Percentiles rank a stretch among this genome's conserved stretches.
These are phyloP conservation scores for Quercus wislizeni DNA, from an alignment of 306 rosid species.

Conservation along the genomic window DNA sequence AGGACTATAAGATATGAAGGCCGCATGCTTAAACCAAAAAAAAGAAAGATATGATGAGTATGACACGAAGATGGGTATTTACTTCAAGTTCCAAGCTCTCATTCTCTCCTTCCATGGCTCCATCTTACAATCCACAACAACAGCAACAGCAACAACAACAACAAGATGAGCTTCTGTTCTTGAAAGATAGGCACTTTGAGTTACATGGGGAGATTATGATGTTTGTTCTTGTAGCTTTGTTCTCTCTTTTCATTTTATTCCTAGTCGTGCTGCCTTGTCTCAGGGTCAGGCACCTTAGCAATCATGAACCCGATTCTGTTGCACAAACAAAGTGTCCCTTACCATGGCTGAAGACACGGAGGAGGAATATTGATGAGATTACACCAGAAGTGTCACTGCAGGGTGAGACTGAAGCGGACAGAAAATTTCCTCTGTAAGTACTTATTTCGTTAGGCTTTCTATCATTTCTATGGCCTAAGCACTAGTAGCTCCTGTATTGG, in stretches of 20 bases:
- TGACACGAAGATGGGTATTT: not conserved
- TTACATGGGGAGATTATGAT: slow-evolving; percentile 51
- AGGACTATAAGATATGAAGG: not conserved
- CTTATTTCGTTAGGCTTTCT: not conserved
- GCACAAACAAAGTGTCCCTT: not conserved
- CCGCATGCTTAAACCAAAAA: not conserved
- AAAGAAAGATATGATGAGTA: not conserved
- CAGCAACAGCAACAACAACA: slow-evolving; percentile 2
- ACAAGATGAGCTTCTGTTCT: slow-evolving; percentile 29
- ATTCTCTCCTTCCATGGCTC: not conserved
- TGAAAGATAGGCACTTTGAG: slow-evolving; percentile 41
- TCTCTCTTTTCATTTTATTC: slow-evolving; percentile 36
- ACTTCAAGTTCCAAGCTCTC: not conserved
- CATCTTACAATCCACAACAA: not conserved
- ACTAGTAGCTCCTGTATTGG: not conserved
- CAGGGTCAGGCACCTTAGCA: slow-evolving; percentile 12
- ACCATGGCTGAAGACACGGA: not conserved
- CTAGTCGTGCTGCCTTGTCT: slow-evolving; percentile 30
- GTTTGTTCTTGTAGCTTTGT: slow-evolving; percentile 25
- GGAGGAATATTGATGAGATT: slow-evolving; percentile 1
- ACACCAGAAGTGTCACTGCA: not conserved
- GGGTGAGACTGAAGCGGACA: slow-evolving; percentile 3
- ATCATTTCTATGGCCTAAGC: too few species aligned
- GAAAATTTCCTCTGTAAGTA: not conserved
- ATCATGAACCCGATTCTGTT: slow-evolving; percentile 13